phyloP scores from a whole-genome alignment of 345 rosid genomes.

The Pelargonium nanum region DNA sequence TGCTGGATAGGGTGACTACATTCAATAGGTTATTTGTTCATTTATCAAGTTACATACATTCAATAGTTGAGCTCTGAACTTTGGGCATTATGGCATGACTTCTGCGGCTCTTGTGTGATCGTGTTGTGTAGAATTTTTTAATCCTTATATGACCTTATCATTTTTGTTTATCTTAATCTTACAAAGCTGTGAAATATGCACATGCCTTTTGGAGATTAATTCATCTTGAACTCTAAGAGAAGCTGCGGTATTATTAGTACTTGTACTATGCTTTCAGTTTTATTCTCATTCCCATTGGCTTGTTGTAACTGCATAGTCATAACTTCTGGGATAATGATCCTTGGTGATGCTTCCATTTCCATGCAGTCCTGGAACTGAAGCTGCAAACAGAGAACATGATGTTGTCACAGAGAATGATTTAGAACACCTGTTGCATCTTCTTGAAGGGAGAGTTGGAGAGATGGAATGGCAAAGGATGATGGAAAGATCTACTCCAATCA shows the following conservation, averaged over 20 bases:
- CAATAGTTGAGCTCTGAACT: background rate
- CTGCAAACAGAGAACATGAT: slow-evolving; percentile 29
- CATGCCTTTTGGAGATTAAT: no score
- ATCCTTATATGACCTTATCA: background rate
- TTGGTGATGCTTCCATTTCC: background rate
- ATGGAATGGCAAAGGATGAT: slow-evolving; percentile 84
- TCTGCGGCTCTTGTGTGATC: background rate
- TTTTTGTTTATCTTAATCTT: background rate
- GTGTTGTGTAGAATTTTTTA: background rate
- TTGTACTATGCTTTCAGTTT: background rate
- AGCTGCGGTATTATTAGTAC: background rate
- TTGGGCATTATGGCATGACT: background rate
- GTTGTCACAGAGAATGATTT: slow-evolving; percentile 66
- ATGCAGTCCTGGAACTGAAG: slow-evolving; percentile 20
- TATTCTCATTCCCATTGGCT: background rate
- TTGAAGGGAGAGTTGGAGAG: slow-evolving; percentile 53
- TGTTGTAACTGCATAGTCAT: background rate
- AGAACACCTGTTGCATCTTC: slow-evolving; percentile 59
- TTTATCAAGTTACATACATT: no score
- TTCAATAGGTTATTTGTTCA: no score
- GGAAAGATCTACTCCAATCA: slow-evolving; percentile 68
- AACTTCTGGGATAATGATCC: background rate
- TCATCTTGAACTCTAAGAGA: background rate
- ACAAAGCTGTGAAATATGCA: background rate
- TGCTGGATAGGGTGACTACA: no score